These are phyloP conservation scores for Rhytidhysteron rufulum DNA, from an alignment of 2,329 filamentous ascomycete species.

Conservation along the genomic window DNA sequence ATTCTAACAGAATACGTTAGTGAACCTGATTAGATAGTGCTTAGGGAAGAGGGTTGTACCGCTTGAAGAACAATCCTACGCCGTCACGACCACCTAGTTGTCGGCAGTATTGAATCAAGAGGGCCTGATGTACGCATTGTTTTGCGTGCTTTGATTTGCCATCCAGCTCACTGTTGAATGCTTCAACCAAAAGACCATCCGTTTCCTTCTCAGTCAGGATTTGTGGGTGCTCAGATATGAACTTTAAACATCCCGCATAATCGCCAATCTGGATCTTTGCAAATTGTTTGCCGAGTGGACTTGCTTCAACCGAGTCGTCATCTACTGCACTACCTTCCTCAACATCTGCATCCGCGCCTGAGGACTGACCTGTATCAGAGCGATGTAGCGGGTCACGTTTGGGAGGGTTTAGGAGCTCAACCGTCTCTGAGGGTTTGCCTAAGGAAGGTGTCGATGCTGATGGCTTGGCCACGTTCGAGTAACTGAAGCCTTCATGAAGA, in stretches of 20 bases:
- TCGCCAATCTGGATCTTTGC: conserved; percentile 72
- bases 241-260: conserved; percentile 69
- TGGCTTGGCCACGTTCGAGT: conserved; percentile 62
- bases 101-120: conserved; percentile 92
- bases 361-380: conserved; percentile 46
- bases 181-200: conserved; percentile 84
- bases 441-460: conserved; percentile 21
- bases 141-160: conserved; percentile 71
- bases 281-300: conserved; percentile 74
- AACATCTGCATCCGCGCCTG: conserved; percentile 59
- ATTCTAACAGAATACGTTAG: conserved; percentile 48
- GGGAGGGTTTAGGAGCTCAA: conserved; percentile 75
- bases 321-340: conserved; percentile 52
- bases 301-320: conserved; percentile 72
- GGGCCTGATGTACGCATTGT: conserved; percentile 88
- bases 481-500: conserved; percentile 86
- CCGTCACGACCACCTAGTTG: conserved; percentile 85
- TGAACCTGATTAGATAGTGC: not conserved
- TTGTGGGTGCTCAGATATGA: conserved; percentile 72
- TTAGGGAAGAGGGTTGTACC: conserved; percentile 39
- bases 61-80: conserved; percentile 90
- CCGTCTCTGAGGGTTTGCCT: conserved; percentile 32
- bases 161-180: conserved; percentile 82
- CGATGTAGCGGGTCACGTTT: conserved; percentile 33
- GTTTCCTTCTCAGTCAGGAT: conserved; percentile 83